Conservation (phyloP, 306 rosid species). For the Hippophae rhamnoides region DNA sequence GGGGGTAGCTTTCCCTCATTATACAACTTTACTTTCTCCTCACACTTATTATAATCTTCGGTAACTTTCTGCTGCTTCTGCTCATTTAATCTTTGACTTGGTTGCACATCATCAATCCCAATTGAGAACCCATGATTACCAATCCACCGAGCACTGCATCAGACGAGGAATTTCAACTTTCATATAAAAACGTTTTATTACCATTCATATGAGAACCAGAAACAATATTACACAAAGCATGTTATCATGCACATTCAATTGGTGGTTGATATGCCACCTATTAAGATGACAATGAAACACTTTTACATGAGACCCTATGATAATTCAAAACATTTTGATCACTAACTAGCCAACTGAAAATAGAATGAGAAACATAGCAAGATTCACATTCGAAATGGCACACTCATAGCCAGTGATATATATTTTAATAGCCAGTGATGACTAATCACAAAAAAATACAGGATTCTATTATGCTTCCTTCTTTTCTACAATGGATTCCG, state of each 20-base stretch:
- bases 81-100: conserved; percentile 40
- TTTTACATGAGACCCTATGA: not conserved
- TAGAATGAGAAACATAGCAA: not conserved
- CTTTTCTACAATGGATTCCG: too few species aligned
- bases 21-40: conserved; percentile 40
- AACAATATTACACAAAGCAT: conserved; percentile 2
- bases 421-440: not conserved
- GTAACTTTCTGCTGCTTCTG: conserved; percentile 48
- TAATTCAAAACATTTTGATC: too few species aligned
- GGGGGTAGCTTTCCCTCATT: conserved; percentile 61
- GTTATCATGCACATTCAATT: not conserved
- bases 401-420: too few species aligned
- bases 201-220: conserved; percentile 9
- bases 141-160: conserved; percentile 92
- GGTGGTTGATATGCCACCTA: conserved; percentile 3
- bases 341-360: not conserved
- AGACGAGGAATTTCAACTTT: conserved; percentile 19
- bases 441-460: not conserved
- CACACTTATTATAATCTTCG: conserved; percentile 47
- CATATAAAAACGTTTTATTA: conserved; percentile 10
- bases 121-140: conserved; percentile 96
- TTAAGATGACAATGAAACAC: conserved; percentile 8
- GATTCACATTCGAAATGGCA: not conserved
- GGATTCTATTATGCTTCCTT: too few species aligned
- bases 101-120: conserved; percentile 95